Evolutionary conservation across 345 rosid species (phyloP).

Genomic region (Hibiscus trionum): DNA sequence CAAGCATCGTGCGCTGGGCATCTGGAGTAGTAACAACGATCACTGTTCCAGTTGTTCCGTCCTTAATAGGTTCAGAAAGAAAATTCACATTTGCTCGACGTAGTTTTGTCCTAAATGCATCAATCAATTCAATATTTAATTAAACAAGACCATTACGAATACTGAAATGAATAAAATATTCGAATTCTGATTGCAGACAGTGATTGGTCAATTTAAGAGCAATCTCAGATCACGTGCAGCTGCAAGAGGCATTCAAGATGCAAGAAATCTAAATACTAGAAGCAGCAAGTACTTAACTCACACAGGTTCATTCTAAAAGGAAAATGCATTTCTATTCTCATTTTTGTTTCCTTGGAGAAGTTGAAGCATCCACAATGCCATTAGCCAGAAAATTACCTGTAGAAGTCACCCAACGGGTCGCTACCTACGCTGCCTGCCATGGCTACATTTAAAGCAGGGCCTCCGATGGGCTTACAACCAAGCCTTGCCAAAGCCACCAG

Average conservation of each 20-base stretch:
- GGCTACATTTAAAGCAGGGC: conserved; percentile 65
- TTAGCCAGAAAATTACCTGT: conserved; percentile 40
- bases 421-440: conserved; percentile 87
- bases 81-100: conserved; percentile 72
- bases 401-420: conserved; percentile 84
- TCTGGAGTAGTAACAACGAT: conserved; percentile 92
- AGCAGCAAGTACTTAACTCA: too few species aligned
- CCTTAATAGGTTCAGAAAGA: conserved; percentile 74
- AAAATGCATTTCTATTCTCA: too few species aligned
- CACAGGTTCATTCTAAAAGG: too few species aligned
- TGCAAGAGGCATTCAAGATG: neutral
- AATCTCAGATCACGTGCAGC: neutral
- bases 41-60: conserved; percentile 94
- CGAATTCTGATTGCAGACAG: neutral
- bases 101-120: conserved; percentile 51
- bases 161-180: too few species aligned
- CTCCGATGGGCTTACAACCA: conserved; percentile 45
- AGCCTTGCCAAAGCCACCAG: conserved; percentile 88
- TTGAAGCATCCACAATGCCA: too few species aligned
- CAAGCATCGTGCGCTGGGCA: conserved; percentile 96
- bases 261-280: neutral
- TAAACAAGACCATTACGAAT: neutral
- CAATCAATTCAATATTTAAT: neutral
- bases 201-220: neutral
- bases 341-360: too few species aligned